Percentiles rank a stretch among this genome's conserved stretches.
Evolutionary conservation across 169 alveolate genomes (phyloP).

Genomic region (Eimeria necatrix): DNA sequence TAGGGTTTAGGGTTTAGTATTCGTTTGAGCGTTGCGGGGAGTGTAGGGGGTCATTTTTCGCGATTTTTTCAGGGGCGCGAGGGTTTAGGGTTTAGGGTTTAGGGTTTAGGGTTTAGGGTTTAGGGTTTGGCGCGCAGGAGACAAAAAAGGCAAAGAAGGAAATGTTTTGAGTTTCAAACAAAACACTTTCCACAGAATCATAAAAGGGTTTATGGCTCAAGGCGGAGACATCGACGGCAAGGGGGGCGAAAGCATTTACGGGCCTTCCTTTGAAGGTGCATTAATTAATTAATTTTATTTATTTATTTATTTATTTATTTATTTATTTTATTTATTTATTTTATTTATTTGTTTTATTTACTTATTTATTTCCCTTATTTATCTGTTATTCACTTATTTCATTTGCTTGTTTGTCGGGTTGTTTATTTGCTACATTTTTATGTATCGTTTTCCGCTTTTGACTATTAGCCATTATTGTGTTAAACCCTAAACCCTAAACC

Average conservation of each 20-base stretch:
- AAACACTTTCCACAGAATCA: slow-evolving; percentile 96
- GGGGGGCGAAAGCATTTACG: slow-evolving; percentile 98
- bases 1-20: too few relatives aligned
- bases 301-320: neutral
- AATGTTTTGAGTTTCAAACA: slow-evolving; percentile 82
- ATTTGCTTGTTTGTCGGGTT: too few relatives aligned
- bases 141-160: slow-evolving; percentile 41
- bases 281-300: neutral
- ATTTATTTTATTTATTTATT: neutral
- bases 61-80: neutral
- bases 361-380: too few relatives aligned
- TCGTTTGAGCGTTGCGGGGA: neutral
- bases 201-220: slow-evolving; percentile 97
- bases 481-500: too few relatives aligned
- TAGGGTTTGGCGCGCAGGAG: slow-evolving; percentile 3
- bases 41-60: neutral
- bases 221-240: slow-evolving; percentile 99
- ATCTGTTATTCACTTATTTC: too few relatives aligned
- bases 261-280: slow-evolving; percentile 87
- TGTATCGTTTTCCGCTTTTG: too few relatives aligned
- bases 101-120: slow-evolving; percentile 38
- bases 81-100: slow-evolving; percentile 14
- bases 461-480: too few relatives aligned
- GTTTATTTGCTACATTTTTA: too few relatives aligned
- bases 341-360: neutral